Conservation (phyloP, 2,329 filamentous ascomycete genomes). For the Alternaria metachromatica region DNA sequence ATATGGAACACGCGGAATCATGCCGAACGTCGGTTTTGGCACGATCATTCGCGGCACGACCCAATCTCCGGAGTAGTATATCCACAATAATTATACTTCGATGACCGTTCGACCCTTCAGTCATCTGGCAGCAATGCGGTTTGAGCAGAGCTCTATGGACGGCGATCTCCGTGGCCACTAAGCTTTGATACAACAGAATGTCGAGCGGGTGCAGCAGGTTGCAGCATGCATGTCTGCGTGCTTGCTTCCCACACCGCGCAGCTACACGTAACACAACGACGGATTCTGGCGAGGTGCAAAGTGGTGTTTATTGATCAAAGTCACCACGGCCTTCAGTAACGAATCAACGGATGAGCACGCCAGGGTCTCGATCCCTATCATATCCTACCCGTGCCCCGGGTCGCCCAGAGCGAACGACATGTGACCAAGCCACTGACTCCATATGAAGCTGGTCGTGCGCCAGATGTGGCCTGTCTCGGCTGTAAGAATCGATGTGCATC, state of each 20-base stretch:
- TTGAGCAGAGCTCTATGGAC: not conserved
- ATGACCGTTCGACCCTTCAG: not conserved
- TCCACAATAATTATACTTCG: not conserved
- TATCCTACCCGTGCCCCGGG: not conserved
- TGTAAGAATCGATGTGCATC: conserved; percentile 3
- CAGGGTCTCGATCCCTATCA: not conserved
- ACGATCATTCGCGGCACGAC: not conserved
- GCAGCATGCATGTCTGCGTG: conserved; percentile 22
- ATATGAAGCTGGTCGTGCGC: not conserved
- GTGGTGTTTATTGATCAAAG: not conserved
- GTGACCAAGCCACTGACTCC: not conserved
- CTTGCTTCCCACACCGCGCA: conserved; percentile 7
- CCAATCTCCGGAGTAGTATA: not conserved
- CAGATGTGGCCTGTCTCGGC: not conserved
- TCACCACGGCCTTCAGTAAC: conserved; percentile 3
- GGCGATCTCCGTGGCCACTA: not conserved
- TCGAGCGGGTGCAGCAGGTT: conserved; percentile 3
- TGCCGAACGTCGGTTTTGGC: not conserved
- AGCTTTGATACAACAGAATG: not conserved
- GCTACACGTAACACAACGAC: conserved; percentile 8
- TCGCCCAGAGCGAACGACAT: not conserved
- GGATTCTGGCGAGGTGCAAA: not conserved
- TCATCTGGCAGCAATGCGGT: not conserved
- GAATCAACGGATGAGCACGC: not conserved
- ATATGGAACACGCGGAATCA: not conserved